Evolutionary conservation across 2,329 filamentous ascomycete genomes (phyloP).

Genomic region (Aureobasidium sp.): DNA sequence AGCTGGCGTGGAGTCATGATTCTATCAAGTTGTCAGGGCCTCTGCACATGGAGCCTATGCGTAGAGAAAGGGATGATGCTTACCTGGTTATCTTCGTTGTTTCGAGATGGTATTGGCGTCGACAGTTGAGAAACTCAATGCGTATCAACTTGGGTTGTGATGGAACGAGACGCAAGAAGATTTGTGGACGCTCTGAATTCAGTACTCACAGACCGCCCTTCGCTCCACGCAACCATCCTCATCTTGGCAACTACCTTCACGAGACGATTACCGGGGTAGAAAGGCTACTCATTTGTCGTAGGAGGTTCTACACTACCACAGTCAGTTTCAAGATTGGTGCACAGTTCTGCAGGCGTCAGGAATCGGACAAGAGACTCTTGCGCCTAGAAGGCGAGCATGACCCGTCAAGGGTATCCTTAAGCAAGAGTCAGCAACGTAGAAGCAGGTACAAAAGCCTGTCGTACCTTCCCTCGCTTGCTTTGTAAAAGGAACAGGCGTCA

Average conservation of each 20-base stretch:
- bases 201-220: background rate
- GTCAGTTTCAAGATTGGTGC: background rate
- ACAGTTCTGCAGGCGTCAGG: background rate
- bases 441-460: background rate
- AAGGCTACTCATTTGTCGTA: background rate
- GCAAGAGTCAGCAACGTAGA: background rate
- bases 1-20: constrained; percentile 6
- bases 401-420: background rate
- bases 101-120: background rate
- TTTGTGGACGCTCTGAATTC: background rate
- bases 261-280: background rate
- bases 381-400: background rate
- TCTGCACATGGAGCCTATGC: background rate
- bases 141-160: background rate
- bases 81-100: background rate
- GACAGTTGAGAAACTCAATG: background rate
- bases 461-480: background rate
- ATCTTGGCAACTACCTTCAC: background rate
- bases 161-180: background rate
- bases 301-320: too few relatives aligned
- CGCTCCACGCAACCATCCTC: background rate
- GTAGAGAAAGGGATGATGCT: background rate
- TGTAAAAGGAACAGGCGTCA: background rate
- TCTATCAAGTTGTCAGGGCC: background rate
- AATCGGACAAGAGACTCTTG: too few relatives aligned